These are phyloP conservation scores for Phialophora expanda DNA, from an alignment of 2,329 filamentous ascomycete genomes.

Conservation along the genomic window DNA sequence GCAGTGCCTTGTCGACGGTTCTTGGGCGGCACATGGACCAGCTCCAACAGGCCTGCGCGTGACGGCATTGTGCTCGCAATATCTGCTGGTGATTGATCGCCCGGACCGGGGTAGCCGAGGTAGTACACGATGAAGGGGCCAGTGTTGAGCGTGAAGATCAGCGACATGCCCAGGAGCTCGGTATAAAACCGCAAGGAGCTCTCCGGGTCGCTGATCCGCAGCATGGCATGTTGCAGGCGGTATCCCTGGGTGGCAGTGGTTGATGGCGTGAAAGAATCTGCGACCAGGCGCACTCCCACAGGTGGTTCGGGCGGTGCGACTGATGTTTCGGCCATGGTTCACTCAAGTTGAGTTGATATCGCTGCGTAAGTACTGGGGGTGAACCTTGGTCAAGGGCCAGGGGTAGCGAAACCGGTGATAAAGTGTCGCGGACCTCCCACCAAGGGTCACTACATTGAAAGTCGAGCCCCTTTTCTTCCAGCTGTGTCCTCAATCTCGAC, in stretches of 20 bases:
- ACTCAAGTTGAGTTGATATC: background rate
- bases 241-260: background rate
- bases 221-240: background rate
- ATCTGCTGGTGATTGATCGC: constrained; percentile 4
- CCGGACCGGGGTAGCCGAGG: constrained; percentile 9
- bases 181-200: constrained; percentile 10
- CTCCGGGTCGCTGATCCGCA: background rate
- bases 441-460: too few species aligned
- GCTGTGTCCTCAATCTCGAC: too few species aligned
- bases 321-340: background rate
- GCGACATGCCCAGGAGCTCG: constrained; percentile 13
- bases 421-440: background rate
- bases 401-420: background rate
- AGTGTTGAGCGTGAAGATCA: constrained; percentile 13
- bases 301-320: background rate
- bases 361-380: too few species aligned
- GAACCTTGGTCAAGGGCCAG: too few species aligned
- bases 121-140: constrained; percentile 15
- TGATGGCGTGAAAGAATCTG: background rate
- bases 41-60: constrained; percentile 9
- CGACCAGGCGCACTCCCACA: background rate
- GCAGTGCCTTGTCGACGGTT: background rate
- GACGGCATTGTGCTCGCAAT: constrained; percentile 4
- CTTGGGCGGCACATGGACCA: background rate
- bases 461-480: too few species aligned